Conservation (phyloP, 2,329 filamentous ascomycete species). For the Apiospora koreana region DNA sequence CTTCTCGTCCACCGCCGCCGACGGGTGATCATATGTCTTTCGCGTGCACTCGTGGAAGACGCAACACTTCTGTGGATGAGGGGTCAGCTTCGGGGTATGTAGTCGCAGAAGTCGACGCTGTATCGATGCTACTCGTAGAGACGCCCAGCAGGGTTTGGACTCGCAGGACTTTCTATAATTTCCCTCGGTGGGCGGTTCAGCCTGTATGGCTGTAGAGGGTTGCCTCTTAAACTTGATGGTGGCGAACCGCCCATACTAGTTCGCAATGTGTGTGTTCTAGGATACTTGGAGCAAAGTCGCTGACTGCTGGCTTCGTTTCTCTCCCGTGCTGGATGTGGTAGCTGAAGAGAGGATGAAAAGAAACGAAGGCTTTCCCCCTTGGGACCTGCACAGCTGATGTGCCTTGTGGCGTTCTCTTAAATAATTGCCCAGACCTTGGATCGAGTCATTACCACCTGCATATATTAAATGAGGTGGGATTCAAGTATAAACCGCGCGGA, state of each 20-base stretch:
- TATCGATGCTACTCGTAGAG: no score
- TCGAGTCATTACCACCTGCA: neutral
- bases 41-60: no score
- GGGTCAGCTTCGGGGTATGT: no score
- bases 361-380: neutral
- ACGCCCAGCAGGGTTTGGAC: no score
- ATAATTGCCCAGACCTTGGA: neutral
- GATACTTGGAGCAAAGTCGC: neutral
- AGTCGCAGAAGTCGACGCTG: no score
- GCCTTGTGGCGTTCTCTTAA: neutral
- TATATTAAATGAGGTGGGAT: neutral
- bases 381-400: neutral
- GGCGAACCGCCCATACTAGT: neutral
- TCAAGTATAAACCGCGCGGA: neutral
- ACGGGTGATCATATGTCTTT: no score
- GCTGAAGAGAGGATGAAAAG: neutral
- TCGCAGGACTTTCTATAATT: no score
- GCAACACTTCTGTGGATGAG: no score
- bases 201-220: no score
- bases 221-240: neutral
- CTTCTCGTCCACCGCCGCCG: no score
- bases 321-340: neutral
- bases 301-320: neutral
- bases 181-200: neutral
- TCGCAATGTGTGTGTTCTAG: neutral